Base-by-base conservation (phyloP, 306 rosid species). In the Fagus sylvatica region DNA sequence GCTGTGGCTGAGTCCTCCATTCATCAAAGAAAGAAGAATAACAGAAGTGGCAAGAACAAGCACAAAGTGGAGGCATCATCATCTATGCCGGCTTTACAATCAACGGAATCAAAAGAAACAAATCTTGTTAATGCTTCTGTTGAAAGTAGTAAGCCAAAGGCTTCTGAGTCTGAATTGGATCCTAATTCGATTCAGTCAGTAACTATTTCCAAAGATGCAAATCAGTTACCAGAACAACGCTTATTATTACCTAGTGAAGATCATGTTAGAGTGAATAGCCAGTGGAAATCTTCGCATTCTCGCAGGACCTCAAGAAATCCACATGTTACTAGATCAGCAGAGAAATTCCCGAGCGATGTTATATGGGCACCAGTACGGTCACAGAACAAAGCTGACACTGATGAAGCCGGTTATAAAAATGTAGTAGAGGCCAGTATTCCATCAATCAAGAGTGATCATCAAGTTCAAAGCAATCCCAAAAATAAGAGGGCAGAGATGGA, bases 401-500 rank as follows among this genome's bases (percentile, higher is more conserved):
- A 81, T 78, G 98, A 87, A 83, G 82, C 81, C 53, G 66, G 59
- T 81, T 89, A 81, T 55, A 87, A 88, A 76, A 82, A 62, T 79
- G 88, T 71, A 68, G 80, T 41, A n/a, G 97, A 88, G 78, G 80
- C 72, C 41, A 87, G 73, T 75, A 81, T 69, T 84, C 74, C 88
- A 69, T 51, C 85, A 19, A 74, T 82, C 40, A 91, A 88, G 88
- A 79, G 75, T 48, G 94, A 93, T 39, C 84, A 82, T 81, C 93
- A 87, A 74, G 89, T 71, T 83, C 96, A 88, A 74, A 84, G 67
- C 75, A 86, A 68, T 75, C 76, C 82, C 28, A 95, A 87, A 88
- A 88, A 85, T 86, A 94, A 91, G 89, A 89, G 98, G 82, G 97
- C 99, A 37, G 99, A 95, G 77, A 86, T 91, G 83, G 99, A 95